These are phyloP conservation scores for Penicillium sp. DNA, from an alignment of 2,329 filamentous ascomycete species.

Conservation along the genomic window DNA sequence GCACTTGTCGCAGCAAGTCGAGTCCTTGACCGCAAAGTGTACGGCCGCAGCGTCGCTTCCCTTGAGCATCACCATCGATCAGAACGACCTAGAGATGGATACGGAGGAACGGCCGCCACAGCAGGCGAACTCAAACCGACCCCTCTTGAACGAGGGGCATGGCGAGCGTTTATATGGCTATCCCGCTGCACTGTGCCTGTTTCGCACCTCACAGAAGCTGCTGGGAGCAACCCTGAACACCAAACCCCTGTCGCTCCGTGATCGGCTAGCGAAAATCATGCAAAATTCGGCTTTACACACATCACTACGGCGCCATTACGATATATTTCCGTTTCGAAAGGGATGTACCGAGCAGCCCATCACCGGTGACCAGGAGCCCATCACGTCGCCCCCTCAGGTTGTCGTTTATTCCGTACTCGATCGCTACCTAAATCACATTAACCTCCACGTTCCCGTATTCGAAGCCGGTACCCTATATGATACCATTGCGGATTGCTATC, in stretches of 20 bases:
- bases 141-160: neutral
- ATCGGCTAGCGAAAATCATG: neutral
- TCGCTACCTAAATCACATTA: constrained; percentile 2
- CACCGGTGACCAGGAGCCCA: neutral
- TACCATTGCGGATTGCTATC: constrained; percentile 1
- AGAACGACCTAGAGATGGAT: neutral
- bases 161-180: constrained; percentile 3
- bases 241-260: neutral
- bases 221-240: neutral
- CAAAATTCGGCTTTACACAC: neutral
- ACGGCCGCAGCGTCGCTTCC: neutral
- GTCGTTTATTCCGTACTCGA: constrained; percentile 1
- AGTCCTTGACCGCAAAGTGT: neutral
- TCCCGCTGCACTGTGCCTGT: constrained; percentile 5
- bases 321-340: constrained; percentile 1
- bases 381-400: neutral
- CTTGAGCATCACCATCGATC: neutral
- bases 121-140: neutral
- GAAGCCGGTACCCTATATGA: neutral
- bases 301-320: neutral
- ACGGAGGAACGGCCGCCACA: neutral
- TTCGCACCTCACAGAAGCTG: constrained; percentile 3
- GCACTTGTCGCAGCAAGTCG: constrained; percentile 6
- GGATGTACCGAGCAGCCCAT: constrained; percentile 2
- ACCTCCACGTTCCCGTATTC: constrained; percentile 1